Evolutionary conservation across 2,329 filamentous ascomycete species (phyloP), one percentile per base, ranked within the genome.

Genomic region (Triangularia setosa): DNA sequence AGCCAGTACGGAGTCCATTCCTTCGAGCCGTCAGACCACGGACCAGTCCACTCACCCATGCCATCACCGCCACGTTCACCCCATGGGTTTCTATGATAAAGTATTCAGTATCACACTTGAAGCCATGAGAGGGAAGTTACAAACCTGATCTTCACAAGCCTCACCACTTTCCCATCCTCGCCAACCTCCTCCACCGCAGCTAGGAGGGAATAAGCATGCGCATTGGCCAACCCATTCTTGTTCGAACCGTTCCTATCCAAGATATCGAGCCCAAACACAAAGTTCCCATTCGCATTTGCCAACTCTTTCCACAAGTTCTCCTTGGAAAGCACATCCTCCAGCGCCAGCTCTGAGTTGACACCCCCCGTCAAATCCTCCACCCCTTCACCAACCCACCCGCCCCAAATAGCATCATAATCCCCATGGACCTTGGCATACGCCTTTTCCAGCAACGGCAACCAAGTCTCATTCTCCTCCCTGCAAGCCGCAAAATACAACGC

Each of bases 221-320:
- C 79, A 68, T 87, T 84, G 2, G 80, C 78, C 59, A 87, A 87
- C 1, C 85, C 85, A 65, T 83, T 81, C 30, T 87, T 80, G 60
- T 3, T 87, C 86, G 63, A 87, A 87, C 1, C 87, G 87, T 30
- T 82, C 52, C 52, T 55, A 81, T 58, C 64, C 63, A 89, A 81
- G 9, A 27, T 88, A 78, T 11, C 88, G 88, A 0, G 85, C n/a
- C 89, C 88, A 70, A 91, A 91, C 6, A 92, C 78, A 71, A 95
- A 96, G 58, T 92, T 88, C 62, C 92, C 79, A 73, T 96, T 95
- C 64, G 93, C 91, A 67, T 90, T 87, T 75, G 88, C 85, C 24
- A 96, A 83, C 73, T 96, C 87, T 1, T 83, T 85, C 93, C 92
- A 96, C 73, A 96, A 95, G 21, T 86, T 84, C 59, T 96, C 88